Evolutionary conservation across 257 asterid genomes (phyloP).

Genomic region (Ehretia macrophylla): DNA sequence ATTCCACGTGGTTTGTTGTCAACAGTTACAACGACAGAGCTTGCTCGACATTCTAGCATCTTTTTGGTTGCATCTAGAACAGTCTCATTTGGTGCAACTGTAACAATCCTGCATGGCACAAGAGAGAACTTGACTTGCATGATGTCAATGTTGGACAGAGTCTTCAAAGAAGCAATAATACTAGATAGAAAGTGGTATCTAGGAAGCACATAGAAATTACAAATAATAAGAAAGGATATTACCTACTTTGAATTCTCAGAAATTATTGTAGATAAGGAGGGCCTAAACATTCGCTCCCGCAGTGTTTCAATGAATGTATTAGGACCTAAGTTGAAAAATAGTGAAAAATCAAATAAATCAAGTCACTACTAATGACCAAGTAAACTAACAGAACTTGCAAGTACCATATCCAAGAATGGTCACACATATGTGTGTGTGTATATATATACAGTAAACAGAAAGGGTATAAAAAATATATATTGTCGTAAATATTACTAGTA

Average conservation of each 20-base stretch:
- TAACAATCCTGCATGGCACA: constrained; percentile 45
- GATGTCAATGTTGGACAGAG: not conserved
- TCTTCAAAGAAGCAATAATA: not conserved
- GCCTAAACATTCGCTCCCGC: constrained; percentile 80
- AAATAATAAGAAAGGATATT: constrained; percentile 48
- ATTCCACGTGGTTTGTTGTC: constrained; percentile 93
- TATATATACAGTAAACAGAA: not conserved
- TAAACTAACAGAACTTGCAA: not conserved
- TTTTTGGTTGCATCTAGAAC: constrained; percentile 71
- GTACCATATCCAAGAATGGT: too few species aligned
- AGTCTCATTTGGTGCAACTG: constrained; percentile 72
- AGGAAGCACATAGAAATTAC: not conserved
- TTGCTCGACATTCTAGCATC: constrained; percentile 65
- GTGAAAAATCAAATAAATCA: not conserved
- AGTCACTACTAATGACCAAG: not conserved
- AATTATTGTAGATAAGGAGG: constrained; percentile 80
- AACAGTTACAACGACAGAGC: constrained; percentile 66
- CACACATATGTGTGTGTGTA: not conserved
- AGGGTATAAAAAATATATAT: not conserved
- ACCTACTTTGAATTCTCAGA: constrained; percentile 98
- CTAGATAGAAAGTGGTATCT: not conserved
- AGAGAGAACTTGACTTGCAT: not conserved
- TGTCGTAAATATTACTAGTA: not conserved
- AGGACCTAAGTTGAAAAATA: constrained; percentile 48
- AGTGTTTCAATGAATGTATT: constrained; percentile 80